Percentiles rank a stretch among this genome's conserved stretches.
These are phyloP conservation scores for Chlorella sorokiniana DNA, from an alignment of 139 green algal genomes.

Conservation along the genomic window DNA sequence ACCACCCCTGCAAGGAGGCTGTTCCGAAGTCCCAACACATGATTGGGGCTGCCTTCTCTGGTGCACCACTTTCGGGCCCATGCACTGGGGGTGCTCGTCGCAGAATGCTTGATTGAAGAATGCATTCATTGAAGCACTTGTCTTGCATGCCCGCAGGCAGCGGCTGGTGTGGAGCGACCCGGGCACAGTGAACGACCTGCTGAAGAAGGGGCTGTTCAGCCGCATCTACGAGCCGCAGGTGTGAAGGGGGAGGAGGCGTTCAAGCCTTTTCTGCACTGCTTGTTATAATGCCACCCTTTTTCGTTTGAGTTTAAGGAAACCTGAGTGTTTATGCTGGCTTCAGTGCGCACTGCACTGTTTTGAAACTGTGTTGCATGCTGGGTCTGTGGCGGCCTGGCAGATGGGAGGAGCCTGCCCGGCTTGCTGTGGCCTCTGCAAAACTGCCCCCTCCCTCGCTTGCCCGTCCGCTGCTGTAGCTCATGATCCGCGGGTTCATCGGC, in stretches of 20 bases:
- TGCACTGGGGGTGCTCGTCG: not conserved
- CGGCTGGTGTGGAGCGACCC: conserved; percentile 65
- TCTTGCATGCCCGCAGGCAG: conserved; percentile 4
- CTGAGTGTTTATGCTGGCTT: too few relatives aligned
- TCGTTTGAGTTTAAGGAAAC: not conserved
- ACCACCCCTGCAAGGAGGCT: too few relatives aligned
- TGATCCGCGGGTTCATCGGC: conserved; percentile 17
- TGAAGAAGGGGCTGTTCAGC: conserved; percentile 71
- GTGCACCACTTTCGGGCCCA: not conserved
- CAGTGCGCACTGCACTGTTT: too few relatives aligned
- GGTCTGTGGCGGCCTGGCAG: too few relatives aligned
- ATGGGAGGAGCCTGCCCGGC: not conserved
- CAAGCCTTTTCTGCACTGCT: too few relatives aligned
- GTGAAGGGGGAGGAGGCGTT: not conserved
- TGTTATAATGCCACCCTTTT: not conserved
- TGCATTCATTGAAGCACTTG: not conserved
- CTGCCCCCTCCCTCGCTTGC: not conserved
- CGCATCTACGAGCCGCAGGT: conserved; percentile 78
- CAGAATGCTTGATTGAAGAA: too few relatives aligned
- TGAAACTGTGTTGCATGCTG: too few relatives aligned
- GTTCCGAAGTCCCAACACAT: too few relatives aligned
- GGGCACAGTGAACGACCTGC: conserved; percentile 55
- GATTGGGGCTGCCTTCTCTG: too few relatives aligned
- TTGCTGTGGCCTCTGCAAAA: too few relatives aligned
- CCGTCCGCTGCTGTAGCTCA: not conserved